These are phyloP conservation scores for Kurtzmaniella quercitrusa DNA, from an alignment of 1,139 yeast species.

Conservation along the genomic window DNA sequence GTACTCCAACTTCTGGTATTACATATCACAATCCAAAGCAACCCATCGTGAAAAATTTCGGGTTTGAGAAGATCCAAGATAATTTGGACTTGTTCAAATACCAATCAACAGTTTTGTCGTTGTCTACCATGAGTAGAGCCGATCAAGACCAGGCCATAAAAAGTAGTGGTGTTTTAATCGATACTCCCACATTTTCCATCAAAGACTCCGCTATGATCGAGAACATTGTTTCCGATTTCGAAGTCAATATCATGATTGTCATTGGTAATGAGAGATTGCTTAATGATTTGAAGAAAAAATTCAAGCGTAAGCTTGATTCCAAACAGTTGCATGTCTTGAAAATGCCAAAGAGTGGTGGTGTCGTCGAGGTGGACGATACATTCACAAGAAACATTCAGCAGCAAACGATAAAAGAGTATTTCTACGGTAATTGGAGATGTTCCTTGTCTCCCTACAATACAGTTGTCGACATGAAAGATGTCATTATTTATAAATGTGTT, in stretches of 20 bases:
- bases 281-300: constrained; percentile 58
- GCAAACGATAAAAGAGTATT: constrained; percentile 76
- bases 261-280: constrained; percentile 63
- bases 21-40: constrained; percentile 79
- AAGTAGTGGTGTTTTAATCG: constrained; percentile 66
- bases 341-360: constrained; percentile 69
- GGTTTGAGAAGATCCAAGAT: constrained; percentile 56
- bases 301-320: constrained; percentile 35
- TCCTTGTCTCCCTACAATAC: constrained; percentile 70
- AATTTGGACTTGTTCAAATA: constrained; percentile 61
- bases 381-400: constrained; percentile 71
- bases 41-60: constrained; percentile 79
- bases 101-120: constrained; percentile 54
- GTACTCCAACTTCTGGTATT: constrained; percentile 84
- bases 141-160: constrained; percentile 51
- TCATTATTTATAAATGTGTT: constrained; percentile 37
- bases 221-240: constrained; percentile 59
- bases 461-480: constrained; percentile 35
- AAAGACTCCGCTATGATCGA: constrained; percentile 54
- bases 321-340: constrained; percentile 48
- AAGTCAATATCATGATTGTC: constrained; percentile 53
- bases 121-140: constrained; percentile 54
- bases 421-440: constrained; percentile 69
- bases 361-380: constrained; percentile 67
- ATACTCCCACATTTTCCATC: constrained; percentile 66